Conservation (phyloP, 495 filamentous ascomycete species). For the Pyrenopolyporus hunteri region DNA sequence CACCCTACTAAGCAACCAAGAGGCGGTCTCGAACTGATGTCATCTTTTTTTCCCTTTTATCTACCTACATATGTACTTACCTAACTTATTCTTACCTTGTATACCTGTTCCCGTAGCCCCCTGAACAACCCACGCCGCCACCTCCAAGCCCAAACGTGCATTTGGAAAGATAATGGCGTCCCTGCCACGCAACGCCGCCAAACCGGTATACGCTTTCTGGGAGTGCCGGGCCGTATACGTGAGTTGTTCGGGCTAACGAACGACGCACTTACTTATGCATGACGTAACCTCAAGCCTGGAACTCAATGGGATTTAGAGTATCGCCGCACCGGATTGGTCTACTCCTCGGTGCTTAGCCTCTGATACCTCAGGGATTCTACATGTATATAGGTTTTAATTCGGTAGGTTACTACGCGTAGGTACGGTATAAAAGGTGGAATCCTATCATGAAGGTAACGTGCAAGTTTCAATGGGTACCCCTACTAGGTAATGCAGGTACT, state of each 20-base stretch:
- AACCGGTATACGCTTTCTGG: conserved; percentile 26
- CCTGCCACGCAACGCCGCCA: background rate
- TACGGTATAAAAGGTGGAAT: too few relatives aligned
- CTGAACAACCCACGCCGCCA: conserved; percentile 9
- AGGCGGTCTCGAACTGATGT: conserved; percentile 11
- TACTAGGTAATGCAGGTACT: conserved; percentile 6
- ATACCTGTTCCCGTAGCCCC: background rate
- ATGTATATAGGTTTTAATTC: background rate
- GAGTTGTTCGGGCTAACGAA: conserved; percentile 14
- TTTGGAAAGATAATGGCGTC: conserved; percentile 1
- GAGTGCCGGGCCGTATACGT: conserved; percentile 4
- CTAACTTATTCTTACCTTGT: conserved; percentile 5
- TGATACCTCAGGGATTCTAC: background rate
- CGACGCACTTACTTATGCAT: conserved; percentile 11
- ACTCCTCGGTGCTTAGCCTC: conserved; percentile 6
- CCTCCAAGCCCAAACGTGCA: conserved; percentile 8
- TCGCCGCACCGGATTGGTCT: conserved; percentile 11
- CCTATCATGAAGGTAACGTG: too few relatives aligned
- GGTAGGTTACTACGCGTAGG: conserved; percentile 9
- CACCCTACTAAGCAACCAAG: background rate
- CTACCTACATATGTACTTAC: background rate
- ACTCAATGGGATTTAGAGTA: conserved; percentile 14
- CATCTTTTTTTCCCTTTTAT: background rate
- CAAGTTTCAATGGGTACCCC: conserved; percentile 2
- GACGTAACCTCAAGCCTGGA: conserved; percentile 23